A percentile compares a stretch with the other conserved stretches of the same genome.
Evolutionary conservation across 805 yeast species (phyloP).

Genomic region (Saturnispora bothae): DNA sequence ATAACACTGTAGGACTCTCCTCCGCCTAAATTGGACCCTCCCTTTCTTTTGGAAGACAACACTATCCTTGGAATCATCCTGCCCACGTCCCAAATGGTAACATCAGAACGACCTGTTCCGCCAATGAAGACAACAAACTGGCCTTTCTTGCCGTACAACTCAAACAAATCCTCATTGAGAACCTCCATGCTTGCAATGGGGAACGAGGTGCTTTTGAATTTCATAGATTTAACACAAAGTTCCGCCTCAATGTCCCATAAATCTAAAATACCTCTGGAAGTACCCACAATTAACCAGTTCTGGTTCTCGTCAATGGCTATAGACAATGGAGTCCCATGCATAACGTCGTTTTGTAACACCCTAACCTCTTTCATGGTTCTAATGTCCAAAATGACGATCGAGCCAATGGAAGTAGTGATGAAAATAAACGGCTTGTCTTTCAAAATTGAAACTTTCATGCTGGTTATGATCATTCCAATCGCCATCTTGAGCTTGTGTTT

Average conservation of each 20-base stretch:
- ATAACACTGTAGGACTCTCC: conserved; percentile 19
- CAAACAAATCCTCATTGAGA: conserved; percentile 32
- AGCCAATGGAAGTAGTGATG: conserved; percentile 42
- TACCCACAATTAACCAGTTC: conserved; percentile 66
- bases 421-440: conserved; percentile 35
- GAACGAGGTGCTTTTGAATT: conserved; percentile 31
- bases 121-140: conserved; percentile 51
- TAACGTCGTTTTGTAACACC: conserved; percentile 41
- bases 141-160: conserved; percentile 26
- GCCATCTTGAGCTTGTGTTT: conserved; percentile 28
- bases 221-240: conserved; percentile 50
- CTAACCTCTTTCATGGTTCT: conserved; percentile 38
- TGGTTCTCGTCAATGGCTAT: conserved; percentile 43
- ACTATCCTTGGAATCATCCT: conserved; percentile 39
- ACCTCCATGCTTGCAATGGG: conserved; percentile 40
- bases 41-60: conserved; percentile 18
- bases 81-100: conserved; percentile 70
- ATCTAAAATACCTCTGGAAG: conserved; percentile 60
- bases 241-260: conserved; percentile 77
- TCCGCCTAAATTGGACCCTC: conserved; percentile 12
- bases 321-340: conserved; percentile 57
- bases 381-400: conserved; percentile 46
- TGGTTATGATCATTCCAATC: conserved; percentile 30
- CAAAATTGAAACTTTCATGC: conserved; percentile 32
- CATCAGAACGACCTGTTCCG: conserved; percentile 49